phyloP scores from a whole-genome alignment of 2,329 filamentous ascomycete genomes.

The Ambrosiella beaveri region DNA sequence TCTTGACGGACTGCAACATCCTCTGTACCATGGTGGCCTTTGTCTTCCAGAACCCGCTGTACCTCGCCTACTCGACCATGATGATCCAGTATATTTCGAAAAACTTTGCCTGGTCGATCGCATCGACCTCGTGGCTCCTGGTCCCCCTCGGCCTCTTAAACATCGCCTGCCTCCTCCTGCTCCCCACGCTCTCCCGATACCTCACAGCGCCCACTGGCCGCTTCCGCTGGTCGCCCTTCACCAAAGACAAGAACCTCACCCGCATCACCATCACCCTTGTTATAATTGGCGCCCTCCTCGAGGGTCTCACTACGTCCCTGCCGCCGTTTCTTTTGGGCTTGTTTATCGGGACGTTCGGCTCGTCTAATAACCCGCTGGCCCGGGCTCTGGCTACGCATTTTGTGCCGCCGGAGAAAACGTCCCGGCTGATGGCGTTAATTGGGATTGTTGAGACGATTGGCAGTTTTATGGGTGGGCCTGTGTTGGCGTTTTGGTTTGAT shows the following conservation, averaged over 20 bases:
- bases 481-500: slow-evolving; percentile 24
- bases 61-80: slow-evolving; percentile 20
- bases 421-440: slow-evolving; percentile 25
- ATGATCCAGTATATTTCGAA: slow-evolving; percentile 28
- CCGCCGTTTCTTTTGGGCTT: slow-evolving; percentile 23
- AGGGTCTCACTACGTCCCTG: slow-evolving; percentile 21
- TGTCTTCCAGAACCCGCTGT: slow-evolving; percentile 23
- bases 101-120: slow-evolving; percentile 27
- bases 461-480: slow-evolving; percentile 24
- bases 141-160: slow-evolving; percentile 25
- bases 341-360: slow-evolving; percentile 23
- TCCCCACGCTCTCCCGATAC: slow-evolving; percentile 23
- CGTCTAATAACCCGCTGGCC: slow-evolving; percentile 22
- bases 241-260: slow-evolving; percentile 23
- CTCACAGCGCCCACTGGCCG: slow-evolving; percentile 17
- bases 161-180: slow-evolving; percentile 21
- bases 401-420: slow-evolving; percentile 22
- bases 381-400: slow-evolving; percentile 26
- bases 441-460: slow-evolving; percentile 25
- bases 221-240: slow-evolving; percentile 20
- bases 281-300: slow-evolving; percentile 19
- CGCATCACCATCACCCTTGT: slow-evolving; percentile 21
- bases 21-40: slow-evolving; percentile 24
- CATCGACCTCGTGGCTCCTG: slow-evolving; percentile 25
- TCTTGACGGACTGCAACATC: slow-evolving; percentile 23